Evolutionary conservation across 495 filamentous ascomycete species (phyloP), one percentile per base, ranked within the genome.

Genomic region (Lophium mytilinum): DNA sequence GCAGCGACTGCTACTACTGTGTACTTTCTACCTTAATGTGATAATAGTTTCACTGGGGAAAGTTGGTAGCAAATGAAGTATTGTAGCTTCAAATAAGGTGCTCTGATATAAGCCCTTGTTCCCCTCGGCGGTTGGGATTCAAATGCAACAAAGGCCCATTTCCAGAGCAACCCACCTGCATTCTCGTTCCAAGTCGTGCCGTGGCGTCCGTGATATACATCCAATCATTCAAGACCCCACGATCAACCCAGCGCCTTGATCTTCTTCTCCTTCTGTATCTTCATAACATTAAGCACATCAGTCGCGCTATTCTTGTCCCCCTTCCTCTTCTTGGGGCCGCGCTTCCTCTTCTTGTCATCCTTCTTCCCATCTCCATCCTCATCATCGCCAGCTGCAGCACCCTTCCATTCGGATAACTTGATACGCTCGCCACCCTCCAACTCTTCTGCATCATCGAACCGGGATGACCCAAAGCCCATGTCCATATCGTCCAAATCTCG

Each of bases 401-500:
- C 64, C 33, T 64, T 72, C 86, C 86, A 89, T 56, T 78, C 73
- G 1, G 80, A 83, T 37, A 93, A 69, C 66, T 87, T 83, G 42
- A 89, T 75, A 58, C 75, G 81, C 53, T 77, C 74, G 36, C 62
- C 65, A 2, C 64, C 67, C 3, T 0, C 85, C 53, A 87, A 90
- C 48, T 95, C 90, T 39, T 86, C 89, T 40, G 84, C 86, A 63
- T 95, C 90, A 46, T 85, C 89, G 56, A 85, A 80, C 19, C 90
- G 80, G 60, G 85, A 90, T 14, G 85, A 85, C 7, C 94, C 93
- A 67, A 98, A 97, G 35, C 90, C 93, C 70, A 96, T 76, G 63
- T 98, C 93, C 74, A 98, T 80, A 71, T 98, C 93, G 42, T 90
- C 88, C 10, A 88, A 83, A 72, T 98, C 93, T 42, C 91, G 80